phyloP scores from a whole-genome alignment of 106 monocot genomes.

The Iris macrosiphon region DNA sequence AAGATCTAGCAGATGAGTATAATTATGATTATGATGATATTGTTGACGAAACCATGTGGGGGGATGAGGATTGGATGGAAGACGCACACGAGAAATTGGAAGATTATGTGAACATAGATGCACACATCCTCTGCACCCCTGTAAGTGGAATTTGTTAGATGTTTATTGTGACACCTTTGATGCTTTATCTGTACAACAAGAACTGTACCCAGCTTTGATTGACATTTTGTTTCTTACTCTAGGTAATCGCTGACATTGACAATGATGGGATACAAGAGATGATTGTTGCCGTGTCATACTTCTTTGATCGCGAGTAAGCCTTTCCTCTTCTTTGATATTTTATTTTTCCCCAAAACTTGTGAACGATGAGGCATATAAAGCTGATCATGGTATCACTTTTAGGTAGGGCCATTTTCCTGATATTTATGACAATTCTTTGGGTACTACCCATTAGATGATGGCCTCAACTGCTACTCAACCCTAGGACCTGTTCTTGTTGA shows the following conservation, averaged over 20 bases:
- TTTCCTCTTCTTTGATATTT: neutral
- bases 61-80: constrained; percentile 90
- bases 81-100: constrained; percentile 65
- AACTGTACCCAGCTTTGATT: neutral
- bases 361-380: too few relatives aligned
- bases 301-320: constrained; percentile 94
- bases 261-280: constrained; percentile 88
- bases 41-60: constrained; percentile 93
- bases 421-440: too few relatives aligned
- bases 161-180: neutral
- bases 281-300: constrained; percentile 95
- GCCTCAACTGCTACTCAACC: too few relatives aligned
- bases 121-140: constrained; percentile 95
- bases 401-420: too few relatives aligned
- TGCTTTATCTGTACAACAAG: neutral
- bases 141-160: too few relatives aligned
- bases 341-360: too few relatives aligned
- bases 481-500: too few relatives aligned
- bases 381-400: too few relatives aligned
- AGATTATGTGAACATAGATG: constrained; percentile 86
- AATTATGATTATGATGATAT: constrained; percentile 98
- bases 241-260: constrained; percentile 99
- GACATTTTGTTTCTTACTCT: constrained; percentile 1
- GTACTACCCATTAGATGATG: too few relatives aligned
- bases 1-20: constrained; percentile 87